Evolutionary conservation across 1,284 basidiomycete genomes (phyloP), one percentile per base, ranked within the genome.

Genomic region (Cryptococcus jaspeensis): DNA sequence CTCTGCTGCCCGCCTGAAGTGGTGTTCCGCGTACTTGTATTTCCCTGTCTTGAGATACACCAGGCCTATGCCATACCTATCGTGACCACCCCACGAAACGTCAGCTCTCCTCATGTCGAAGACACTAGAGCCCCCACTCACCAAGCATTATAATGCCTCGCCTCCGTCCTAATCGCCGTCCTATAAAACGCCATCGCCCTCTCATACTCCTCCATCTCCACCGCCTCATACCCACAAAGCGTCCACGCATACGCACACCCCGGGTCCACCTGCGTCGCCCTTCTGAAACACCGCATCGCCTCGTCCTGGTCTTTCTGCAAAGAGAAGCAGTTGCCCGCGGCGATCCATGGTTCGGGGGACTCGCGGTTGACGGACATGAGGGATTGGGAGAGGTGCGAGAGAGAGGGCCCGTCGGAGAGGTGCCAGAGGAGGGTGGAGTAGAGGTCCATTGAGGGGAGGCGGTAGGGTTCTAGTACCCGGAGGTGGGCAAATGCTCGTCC

Each of bases 341-440:
- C 89, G 62, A 97, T 93, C 94, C 93, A 97, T 13, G 92, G 85
- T 70, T 95, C 85, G n/a, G 91, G 80, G 12, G 89, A 85, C 58
- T 84, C 84, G 40, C 91, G 84, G 65, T 88, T 83, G 70, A 93
- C 87, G 46, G 86, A 84, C 63, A 94, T 83, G 45, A 97, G 80
- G 64, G 92, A 89, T 76, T 96, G 93, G 1, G 93, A 89, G 40
- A 97, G 82, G 78, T 87, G 90, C 1, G 93, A 92, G 49, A 97
- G 82, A 63, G 87, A 84, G 40, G 91, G 85, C 59, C 84, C 84
- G 62, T 85, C 83, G 69, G 89, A 86, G 46, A 94, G 80, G 77
- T 97, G 92, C 93, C 93, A 97, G 48, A 97, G 80, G 37, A 94
- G 82, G 12, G 94, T 95, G 40, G 92, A 95, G 78, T 91, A 95